These are phyloP conservation scores for Aureobasidium sp. DNA, from an alignment of 2,329 filamentous ascomycete genomes.

Conservation along the genomic window DNA sequence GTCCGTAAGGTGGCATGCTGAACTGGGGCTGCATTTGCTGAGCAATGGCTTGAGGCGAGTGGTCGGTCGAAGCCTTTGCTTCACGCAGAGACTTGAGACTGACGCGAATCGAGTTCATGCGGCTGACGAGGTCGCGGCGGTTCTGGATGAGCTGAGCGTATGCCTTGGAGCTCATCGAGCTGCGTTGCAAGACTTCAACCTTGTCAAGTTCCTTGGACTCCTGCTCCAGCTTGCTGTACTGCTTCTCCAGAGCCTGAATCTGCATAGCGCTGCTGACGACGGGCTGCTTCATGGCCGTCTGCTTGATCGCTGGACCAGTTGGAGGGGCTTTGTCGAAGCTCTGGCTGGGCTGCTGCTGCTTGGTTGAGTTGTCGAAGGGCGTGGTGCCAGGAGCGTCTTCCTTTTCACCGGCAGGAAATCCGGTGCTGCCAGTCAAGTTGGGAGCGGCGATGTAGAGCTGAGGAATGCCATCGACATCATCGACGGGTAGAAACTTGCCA, in stretches of 20 bases:
- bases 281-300: constrained; percentile 11
- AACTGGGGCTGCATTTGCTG: constrained; percentile 2
- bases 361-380: constrained; percentile 8
- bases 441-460: constrained; percentile 28
- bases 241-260: constrained; percentile 26
- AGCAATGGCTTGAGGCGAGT: not conserved
- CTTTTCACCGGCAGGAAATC: constrained; percentile 10
- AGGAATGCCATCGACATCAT: constrained; percentile 25
- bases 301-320: constrained; percentile 3
- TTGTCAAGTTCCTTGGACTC: constrained; percentile 29
- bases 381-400: constrained; percentile 14
- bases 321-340: not conserved
- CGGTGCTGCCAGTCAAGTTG: constrained; percentile 22
- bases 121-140: constrained; percentile 25
- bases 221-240: constrained; percentile 27
- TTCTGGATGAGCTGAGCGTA: constrained; percentile 24
- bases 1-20: constrained; percentile 6
- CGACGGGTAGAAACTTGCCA: constrained; percentile 26
- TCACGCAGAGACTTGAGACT: constrained; percentile 25
- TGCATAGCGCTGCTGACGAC: constrained; percentile 23
- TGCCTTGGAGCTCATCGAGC: constrained; percentile 22
- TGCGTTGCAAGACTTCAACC: constrained; percentile 27
- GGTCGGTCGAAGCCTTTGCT: not conserved
- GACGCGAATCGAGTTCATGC: constrained; percentile 27
- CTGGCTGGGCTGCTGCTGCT: not conserved